phyloP scores from a whole-genome alignment of 805 yeast genomes.

The Cyberlindnera veronae region DNA sequence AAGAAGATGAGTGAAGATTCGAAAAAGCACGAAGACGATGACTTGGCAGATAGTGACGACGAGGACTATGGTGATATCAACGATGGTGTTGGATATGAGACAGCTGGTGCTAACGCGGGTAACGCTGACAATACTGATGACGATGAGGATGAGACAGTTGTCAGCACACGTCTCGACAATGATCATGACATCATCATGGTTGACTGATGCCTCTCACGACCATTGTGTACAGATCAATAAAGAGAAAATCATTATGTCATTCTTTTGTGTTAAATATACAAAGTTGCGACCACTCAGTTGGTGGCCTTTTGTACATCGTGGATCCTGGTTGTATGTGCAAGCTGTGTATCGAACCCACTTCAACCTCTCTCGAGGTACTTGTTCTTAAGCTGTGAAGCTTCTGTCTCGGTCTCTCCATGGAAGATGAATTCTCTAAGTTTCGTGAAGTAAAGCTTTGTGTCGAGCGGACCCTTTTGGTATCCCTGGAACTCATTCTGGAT shows the following conservation, averaged over 20 bases:
- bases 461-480: conserved; percentile 65
- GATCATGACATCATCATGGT: conserved; percentile 27
- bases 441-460: conserved; percentile 66
- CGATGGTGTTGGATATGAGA: conserved; percentile 4
- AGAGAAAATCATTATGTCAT: conserved; percentile 5
- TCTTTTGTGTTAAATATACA: too few relatives aligned
- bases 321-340: too few relatives aligned
- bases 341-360: too few relatives aligned
- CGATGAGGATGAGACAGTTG: conserved; percentile 6
- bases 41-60: conserved; percentile 24
- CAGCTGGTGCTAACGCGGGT: conserved; percentile 1
- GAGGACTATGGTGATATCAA: conserved; percentile 22
- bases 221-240: background rate
- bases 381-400: conserved; percentile 23
- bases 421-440: conserved; percentile 75
- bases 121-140: conserved; percentile 16
- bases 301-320: too few relatives aligned
- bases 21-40: conserved; percentile 21
- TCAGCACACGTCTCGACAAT: conserved; percentile 14
- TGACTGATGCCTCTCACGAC: too few relatives aligned
- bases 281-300: too few relatives aligned
- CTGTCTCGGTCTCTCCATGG: conserved; percentile 55
- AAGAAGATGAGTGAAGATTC: conserved; percentile 2
- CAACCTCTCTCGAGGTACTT: conserved; percentile 32
- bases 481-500: conserved; percentile 68